Conservation (phyloP, 495 filamentous ascomycete genomes). For the Geopyxis carbonaria region DNA sequence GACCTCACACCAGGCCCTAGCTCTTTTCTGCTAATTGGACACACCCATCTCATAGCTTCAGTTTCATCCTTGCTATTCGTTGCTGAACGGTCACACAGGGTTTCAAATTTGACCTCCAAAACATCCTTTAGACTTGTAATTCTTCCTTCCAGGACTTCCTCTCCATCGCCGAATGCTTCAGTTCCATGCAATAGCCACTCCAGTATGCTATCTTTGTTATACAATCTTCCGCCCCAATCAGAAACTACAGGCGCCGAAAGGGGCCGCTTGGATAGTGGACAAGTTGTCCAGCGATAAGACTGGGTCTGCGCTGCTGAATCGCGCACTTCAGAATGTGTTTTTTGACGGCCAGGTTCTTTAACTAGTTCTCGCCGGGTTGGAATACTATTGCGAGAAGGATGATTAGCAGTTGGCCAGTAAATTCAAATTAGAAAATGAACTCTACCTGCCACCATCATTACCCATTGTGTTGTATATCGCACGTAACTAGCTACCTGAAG, state of each 20-base stretch:
- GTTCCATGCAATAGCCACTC: conserved; percentile 56
- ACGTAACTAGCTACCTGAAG: too few species aligned
- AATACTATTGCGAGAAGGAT: conserved; percentile 37
- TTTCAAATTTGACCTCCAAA: conserved; percentile 69
- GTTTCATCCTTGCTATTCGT: conserved; percentile 25
- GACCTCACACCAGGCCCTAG: conserved; percentile 62
- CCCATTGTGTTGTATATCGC: conserved; percentile 7
- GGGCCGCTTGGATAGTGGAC: conserved; percentile 63
- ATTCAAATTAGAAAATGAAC: neutral
- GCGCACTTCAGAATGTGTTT: conserved; percentile 78
- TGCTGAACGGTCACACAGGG: too few species aligned
- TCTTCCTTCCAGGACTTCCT: conserved; percentile 47
- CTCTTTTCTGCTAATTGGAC: conserved; percentile 74
- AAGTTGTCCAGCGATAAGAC: conserved; percentile 68
- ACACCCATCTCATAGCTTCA: conserved; percentile 43
- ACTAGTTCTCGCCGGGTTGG: conserved; percentile 91
- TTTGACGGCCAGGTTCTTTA: conserved; percentile 63
- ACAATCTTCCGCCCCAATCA: conserved; percentile 69
- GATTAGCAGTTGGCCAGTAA: neutral
- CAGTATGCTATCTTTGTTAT: conserved; percentile 86
- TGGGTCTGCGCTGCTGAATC: conserved; percentile 68
- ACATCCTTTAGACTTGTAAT: conserved; percentile 76
- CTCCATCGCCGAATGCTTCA: conserved; percentile 40
- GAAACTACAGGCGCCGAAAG: conserved; percentile 63
- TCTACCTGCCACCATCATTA: conserved; percentile 7